Evolutionary conservation across 805 yeast genomes (phyloP), one percentile per base, ranked within the genome.

Genomic region (Priceomyces carsonii): DNA sequence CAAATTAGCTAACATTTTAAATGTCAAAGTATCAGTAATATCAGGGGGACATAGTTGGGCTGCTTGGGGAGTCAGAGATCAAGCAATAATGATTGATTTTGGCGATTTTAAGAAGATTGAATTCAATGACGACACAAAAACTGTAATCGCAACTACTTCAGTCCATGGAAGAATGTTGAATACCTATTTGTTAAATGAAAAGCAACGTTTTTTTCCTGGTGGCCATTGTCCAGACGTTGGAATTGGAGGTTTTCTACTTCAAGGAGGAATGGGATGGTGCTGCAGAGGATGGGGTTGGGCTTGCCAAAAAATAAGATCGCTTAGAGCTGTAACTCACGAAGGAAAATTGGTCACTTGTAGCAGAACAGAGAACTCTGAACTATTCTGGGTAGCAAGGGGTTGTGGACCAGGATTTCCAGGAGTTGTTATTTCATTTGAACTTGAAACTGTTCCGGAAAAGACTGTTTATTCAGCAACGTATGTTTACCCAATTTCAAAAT

Each of bases 231-330:
- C 31, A 5, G 31, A 27, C 18, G 31, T 27, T 16, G 31, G 31
- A 27, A 27, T 27, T 7, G 31, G 31, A 17, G 31, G 31, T 15
- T 27, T 27, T 21, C 18, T 27, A 18, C 31, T 27, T 10, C 31
- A 27, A 18, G 31, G 31, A n/a, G 31, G 31, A 15, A 27, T 27
- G 31, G 31, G 31, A 5, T 27, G 31, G 31, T 27, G 31, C 18
- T 27, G 31, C 18, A 27, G 31, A 27, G 31, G 31, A 8, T 27
- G 31, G 31, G 31, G 31, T 9, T 27, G 31, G 31, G 31, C 31
- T 16, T 27, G 31, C n/a, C 31, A 27, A 18, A 27, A 13, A 27
- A 27, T 27, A 6, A 27, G 18, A 18, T 27, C 31, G 7, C 18
- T 27, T 19, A 5, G 18, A n/a, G 31, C 31, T 15, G 31, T 27